Base-by-base conservation (phyloP, 108 stramenopile species). In the Cyclotella baltica region DNA sequence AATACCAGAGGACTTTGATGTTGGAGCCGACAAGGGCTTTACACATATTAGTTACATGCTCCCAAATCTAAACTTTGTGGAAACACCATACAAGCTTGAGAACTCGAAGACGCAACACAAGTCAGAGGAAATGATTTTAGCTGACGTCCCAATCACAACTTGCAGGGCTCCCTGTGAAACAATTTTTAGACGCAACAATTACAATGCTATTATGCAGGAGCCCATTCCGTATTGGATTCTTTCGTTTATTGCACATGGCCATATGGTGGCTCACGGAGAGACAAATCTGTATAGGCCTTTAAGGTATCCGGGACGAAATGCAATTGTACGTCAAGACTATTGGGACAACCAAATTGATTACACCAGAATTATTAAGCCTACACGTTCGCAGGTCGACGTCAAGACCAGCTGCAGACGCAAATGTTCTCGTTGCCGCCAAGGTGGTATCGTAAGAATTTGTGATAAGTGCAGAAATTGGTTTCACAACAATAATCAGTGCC, bases 21-120 rank as follows among this genome's bases (percentile, higher is more conserved):
- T 71, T 15, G 37, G 55, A n/a, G 56, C 56, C 2, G 70, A 71
- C 70, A 71, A 71, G 56, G 70, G 55, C 33, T 71, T 37, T 30
- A 6, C 13, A 3, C 22, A 36, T 11, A 47, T 33, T 10, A 5
- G 8, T 3, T 18, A 35, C 3, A 22, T 28, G 3, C 6, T 27
- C 6, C 70, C 70, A 40, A 22, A 33, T 56, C 19, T 71, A 3
- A 71, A 71, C 50, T 37, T 36, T 36, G 70, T 37, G 25, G 35
- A 31, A 5, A 58, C 70, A 18, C 70, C 70, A 16, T 8, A 4
- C 2, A 33, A 36, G 56, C 3, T 56, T 2, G 11, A 36, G 31
- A 43, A 71, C 8, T 57, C 38, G 8, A 71, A 71, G 25, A 23
- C 5, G 15, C 27, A 57, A 10, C 53, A 55, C 8, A 4, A 18